Percentiles rank a stretch among this genome's conserved stretches.
Conservation (phyloP, 169 alveolate species). For the Plasmodium knowlesi region DNA sequence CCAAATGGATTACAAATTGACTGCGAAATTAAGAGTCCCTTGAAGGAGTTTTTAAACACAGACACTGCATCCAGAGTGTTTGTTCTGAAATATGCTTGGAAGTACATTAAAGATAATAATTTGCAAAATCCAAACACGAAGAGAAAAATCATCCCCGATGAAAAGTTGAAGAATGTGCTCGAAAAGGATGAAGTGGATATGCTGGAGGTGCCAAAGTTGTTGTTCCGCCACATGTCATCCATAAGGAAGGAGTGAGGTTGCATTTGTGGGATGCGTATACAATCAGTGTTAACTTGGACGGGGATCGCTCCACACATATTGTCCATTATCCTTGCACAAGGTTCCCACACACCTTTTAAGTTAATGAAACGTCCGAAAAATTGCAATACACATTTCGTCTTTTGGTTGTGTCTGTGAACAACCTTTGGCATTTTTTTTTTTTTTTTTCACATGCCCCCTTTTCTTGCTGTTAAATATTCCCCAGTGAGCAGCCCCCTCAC, state of each 20-base stretch:
- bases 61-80: constrained; percentile 68
- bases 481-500: not conserved
- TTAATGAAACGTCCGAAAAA: not conserved
- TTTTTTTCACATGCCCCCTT: not conserved
- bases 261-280: not conserved
- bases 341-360: not conserved
- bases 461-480: not conserved
- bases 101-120: constrained; percentile 71
- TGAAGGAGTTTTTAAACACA: constrained; percentile 50
- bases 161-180: constrained; percentile 47
- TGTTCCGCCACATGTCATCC: constrained; percentile 39
- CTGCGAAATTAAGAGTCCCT: constrained; percentile 64
- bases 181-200: constrained; percentile 71
- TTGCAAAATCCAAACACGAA: constrained; percentile 71
- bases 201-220: constrained; percentile 53
- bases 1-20: constrained; percentile 73
- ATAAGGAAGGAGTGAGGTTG: constrained; percentile 22
- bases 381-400: not conserved
- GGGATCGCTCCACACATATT: not conserved
- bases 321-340: not conserved
- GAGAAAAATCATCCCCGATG: constrained; percentile 62
- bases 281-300: not conserved
- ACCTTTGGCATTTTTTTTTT: not conserved
- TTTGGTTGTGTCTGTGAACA: not conserved
- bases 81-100: constrained; percentile 70